Conservation (phyloP, 1,139 yeast species). For the Blastobotrys aristatus region DNA sequence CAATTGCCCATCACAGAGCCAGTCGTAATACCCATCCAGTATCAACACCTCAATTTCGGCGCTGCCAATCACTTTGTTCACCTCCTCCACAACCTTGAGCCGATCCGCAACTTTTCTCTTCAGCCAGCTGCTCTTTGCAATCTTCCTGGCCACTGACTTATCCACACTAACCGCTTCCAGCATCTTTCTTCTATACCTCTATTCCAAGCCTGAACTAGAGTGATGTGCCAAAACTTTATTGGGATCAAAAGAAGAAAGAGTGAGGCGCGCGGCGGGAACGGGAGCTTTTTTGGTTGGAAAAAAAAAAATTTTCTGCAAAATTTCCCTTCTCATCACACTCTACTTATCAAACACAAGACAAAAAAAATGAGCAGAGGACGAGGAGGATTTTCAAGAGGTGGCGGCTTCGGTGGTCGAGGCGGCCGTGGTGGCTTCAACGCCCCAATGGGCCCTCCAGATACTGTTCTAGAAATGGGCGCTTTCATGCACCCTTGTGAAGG, state of each 20-base stretch:
- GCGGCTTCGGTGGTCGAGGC: conserved; percentile 33
- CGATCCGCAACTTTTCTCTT: neutral
- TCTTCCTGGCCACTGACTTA: neutral
- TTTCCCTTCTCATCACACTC: neutral
- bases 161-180: neutral
- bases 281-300: neutral
- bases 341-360: conserved; percentile 5
- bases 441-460: conserved; percentile 89
- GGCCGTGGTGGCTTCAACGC: conserved; percentile 52
- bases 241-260: neutral
- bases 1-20: neutral
- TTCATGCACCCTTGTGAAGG: conserved; percentile 94
- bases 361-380: conserved; percentile 37
- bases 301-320: neutral
- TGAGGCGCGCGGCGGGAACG: neutral
- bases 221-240: neutral
- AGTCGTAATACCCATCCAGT: neutral
- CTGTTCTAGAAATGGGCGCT: conserved; percentile 87
- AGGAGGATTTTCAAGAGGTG: conserved; percentile 37
- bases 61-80: neutral
- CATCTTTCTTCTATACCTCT: neutral
- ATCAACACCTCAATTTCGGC: neutral
- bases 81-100: neutral
- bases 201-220: neutral
- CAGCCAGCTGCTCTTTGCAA: conserved; percentile 2